Percentiles rank a stretch among this genome's conserved stretches.
These are phyloP conservation scores for Agrocybe pediades DNA, from an alignment of 768 basidiomycete genomes.

Conservation along the genomic window DNA sequence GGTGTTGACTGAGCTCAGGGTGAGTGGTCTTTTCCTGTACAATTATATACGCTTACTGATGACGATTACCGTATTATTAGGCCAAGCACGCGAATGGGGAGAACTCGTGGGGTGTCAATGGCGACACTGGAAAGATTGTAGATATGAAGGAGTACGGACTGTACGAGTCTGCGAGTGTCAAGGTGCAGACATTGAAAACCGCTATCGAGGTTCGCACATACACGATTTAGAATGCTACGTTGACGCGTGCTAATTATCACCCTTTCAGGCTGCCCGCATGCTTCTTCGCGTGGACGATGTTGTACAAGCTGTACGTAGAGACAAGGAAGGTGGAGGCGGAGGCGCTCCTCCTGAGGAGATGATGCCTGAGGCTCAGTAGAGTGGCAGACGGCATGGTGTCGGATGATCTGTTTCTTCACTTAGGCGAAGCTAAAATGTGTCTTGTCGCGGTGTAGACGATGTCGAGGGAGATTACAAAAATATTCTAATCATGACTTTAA, in stretches of 20 bases:
- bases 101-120: conserved; percentile 91
- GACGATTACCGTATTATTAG: conserved; percentile 39
- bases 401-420: not conserved
- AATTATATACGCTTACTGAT: not conserved
- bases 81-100: conserved; percentile 95
- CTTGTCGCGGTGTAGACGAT: not conserved
- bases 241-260: conserved; percentile 1
- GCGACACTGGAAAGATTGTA: conserved; percentile 92
- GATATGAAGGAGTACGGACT: conserved; percentile 96
- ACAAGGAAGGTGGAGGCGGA: conserved; percentile 53
- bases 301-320: conserved; percentile 84
- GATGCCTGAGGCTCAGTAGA: conserved; percentile 38
- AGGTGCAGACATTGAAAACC: conserved; percentile 95
- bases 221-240: not conserved
- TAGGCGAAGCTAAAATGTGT: not conserved
- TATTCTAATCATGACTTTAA: not conserved
- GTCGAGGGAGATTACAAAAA: not conserved
- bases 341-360: conserved; percentile 57
- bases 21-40: conserved; percentile 36
- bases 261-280: conserved; percentile 77
- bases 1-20: conserved; percentile 90
- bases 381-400: not conserved
- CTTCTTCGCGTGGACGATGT: conserved; percentile 93
- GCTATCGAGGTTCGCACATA: conserved; percentile 78
- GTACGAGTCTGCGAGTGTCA: conserved; percentile 95